phyloP scores from a whole-genome alignment of 805 yeast species.

The Nakazawaea anatomiae region DNA sequence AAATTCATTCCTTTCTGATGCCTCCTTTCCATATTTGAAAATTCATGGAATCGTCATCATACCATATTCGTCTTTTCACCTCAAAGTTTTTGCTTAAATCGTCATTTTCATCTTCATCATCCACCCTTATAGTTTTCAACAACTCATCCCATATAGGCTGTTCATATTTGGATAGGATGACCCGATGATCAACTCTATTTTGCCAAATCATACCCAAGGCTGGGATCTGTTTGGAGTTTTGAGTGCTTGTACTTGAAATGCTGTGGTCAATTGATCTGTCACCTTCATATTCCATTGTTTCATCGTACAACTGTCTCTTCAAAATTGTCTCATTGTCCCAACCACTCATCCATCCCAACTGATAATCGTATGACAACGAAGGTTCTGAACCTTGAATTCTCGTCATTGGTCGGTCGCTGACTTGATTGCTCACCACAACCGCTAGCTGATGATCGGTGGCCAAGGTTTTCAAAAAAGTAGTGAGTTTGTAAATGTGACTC shows the following conservation, averaged over 20 bases:
- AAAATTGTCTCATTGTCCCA: conserved; percentile 50
- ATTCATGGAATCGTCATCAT: conserved; percentile 13
- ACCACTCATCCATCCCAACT: conserved; percentile 67
- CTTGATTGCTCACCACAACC: conserved; percentile 73
- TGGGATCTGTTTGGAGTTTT: conserved; percentile 33
- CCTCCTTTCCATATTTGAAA: conserved; percentile 35
- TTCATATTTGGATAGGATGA: conserved; percentile 37
- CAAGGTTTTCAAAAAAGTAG: conserved; percentile 41
- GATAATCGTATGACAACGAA: conserved; percentile 49
- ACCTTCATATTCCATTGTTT: neutral
- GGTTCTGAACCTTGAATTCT: conserved; percentile 26
- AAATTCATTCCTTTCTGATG: conserved; percentile 14
- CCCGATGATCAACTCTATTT: conserved; percentile 42
- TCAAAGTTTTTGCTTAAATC: conserved; percentile 12
- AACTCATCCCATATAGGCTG: conserved; percentile 30
- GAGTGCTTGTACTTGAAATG: neutral
- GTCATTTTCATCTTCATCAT: conserved; percentile 14
- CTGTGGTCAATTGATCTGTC: neutral
- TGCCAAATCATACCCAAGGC: conserved; percentile 54
- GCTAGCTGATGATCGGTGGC: conserved; percentile 48
- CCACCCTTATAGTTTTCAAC: conserved; percentile 17
- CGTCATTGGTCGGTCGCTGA: conserved; percentile 51
- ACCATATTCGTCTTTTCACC: conserved; percentile 5
- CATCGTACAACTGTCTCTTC: conserved; percentile 21
- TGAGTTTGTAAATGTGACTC: conserved; percentile 35